A percentile compares a stretch with the other conserved stretches of the same genome.
phyloP scores from a whole-genome alignment of 106 monocot species.

The Posidonia australis region DNA sequence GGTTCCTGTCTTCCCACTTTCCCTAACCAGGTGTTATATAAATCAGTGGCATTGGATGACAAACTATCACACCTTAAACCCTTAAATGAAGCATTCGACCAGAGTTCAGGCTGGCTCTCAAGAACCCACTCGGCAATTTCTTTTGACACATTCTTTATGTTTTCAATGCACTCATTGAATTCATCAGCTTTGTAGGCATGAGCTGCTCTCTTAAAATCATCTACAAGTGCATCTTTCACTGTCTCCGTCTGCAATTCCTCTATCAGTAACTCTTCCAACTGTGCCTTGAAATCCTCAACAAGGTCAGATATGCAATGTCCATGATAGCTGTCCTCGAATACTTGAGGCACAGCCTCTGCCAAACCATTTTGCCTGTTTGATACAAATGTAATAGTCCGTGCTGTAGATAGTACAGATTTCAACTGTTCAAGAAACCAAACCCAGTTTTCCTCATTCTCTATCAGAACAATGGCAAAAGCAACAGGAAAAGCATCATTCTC shows the following conservation, averaged over 20 bases:
- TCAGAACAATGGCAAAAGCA: constrained; percentile 58
- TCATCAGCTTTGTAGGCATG: constrained; percentile 70
- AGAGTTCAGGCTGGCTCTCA: constrained; percentile 52
- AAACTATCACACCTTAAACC: constrained; percentile 49
- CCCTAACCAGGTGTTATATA: constrained; percentile 56
- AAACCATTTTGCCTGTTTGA: constrained; percentile 57
- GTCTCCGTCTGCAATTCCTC: constrained; percentile 21
- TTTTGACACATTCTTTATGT: constrained; percentile 53
- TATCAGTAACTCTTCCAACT: constrained; percentile 57
- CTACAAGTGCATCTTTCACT: constrained; percentile 38
- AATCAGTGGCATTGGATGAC: constrained; percentile 43
- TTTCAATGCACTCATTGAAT: constrained; percentile 58
- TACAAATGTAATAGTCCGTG: constrained; percentile 52
- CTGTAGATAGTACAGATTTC: constrained; percentile 44
- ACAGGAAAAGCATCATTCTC: constrained; percentile 80
- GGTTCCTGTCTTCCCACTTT: constrained; percentile 48
- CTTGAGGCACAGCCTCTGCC: constrained; percentile 32
- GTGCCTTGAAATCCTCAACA: constrained; percentile 60
- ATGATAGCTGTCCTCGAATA: constrained; percentile 56
- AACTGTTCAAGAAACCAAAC: constrained; percentile 77
- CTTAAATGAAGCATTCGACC: constrained; percentile 93
- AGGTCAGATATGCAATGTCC: constrained; percentile 52
- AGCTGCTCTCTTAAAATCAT: constrained; percentile 38
- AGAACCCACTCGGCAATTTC: constrained; percentile 79
- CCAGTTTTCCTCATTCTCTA: constrained; percentile 66